Conservation (phyloP, 2,329 filamentous ascomycete species). For the Chalara sp. region DNA sequence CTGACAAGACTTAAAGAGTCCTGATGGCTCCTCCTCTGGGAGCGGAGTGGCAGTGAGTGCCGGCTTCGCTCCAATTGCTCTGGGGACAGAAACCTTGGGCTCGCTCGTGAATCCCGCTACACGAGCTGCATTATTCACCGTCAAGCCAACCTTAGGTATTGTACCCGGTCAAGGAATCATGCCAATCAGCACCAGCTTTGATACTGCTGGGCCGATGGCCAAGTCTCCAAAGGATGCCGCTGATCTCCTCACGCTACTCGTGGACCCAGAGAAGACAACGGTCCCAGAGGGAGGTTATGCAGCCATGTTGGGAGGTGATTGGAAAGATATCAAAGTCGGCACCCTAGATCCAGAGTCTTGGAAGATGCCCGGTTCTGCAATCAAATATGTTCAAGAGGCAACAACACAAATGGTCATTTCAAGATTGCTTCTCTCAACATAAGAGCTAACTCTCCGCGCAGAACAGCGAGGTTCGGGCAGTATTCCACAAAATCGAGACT, state of each 20-base stretch:
- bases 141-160: background rate
- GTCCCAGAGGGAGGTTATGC: background rate
- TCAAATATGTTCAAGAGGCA: background rate
- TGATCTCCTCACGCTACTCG: background rate
- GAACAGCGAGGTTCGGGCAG: background rate
- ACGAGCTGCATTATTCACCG: constrained; percentile 21
- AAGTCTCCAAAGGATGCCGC: background rate
- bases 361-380: background rate
- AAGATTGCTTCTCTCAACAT: too few relatives aligned
- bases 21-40: constrained; percentile 48
- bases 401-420: background rate
- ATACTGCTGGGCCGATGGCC: background rate
- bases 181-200: background rate
- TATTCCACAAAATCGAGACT: background rate
- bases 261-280: background rate
- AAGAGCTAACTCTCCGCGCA: too few relatives aligned
- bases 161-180: background rate
- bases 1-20: constrained; percentile 2
- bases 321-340: background rate
- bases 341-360: background rate
- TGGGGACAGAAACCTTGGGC: constrained; percentile 58
- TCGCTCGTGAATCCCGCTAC: constrained; percentile 50
- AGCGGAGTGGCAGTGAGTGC: constrained; percentile 45
- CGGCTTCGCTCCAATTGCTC: constrained; percentile 23
- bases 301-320: background rate